Conservation (phyloP, 805 yeast genomes). For the Dipodascopsis tothii region DNA sequence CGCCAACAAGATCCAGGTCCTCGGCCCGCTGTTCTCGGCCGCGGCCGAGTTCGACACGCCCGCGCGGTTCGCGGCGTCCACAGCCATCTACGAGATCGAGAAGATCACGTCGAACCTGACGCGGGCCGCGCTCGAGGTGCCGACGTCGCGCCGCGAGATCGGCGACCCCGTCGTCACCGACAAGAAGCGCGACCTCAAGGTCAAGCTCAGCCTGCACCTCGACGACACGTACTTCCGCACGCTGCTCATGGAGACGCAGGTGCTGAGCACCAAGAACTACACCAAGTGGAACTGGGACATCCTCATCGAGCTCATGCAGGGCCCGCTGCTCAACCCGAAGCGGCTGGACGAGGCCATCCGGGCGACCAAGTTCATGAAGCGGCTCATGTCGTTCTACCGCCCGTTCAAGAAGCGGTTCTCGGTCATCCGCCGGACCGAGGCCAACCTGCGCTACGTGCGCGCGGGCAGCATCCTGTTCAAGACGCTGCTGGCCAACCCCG, state of each 20-base stretch:
- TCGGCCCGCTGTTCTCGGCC: constrained; percentile 26
- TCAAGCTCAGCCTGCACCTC: constrained; percentile 35
- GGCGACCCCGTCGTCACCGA: constrained; percentile 2
- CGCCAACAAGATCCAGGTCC: constrained; percentile 24
- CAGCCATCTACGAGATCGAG: constrained; percentile 45
- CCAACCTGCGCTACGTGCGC: constrained; percentile 50
- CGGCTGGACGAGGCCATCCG: constrained; percentile 69
- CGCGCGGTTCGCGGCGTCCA: constrained; percentile 30
- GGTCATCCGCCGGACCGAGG: constrained; percentile 42
- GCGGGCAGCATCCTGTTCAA: constrained; percentile 72
- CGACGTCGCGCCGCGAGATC: neutral
- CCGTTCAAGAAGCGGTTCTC: constrained; percentile 85
- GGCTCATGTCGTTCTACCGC: constrained; percentile 77
- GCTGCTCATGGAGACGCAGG: constrained; percentile 59
- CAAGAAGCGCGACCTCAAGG: constrained; percentile 16
- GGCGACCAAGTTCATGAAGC: constrained; percentile 77
- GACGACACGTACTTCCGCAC: constrained; percentile 65
- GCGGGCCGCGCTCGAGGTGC: constrained; percentile 11
- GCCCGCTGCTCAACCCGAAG: constrained; percentile 68
- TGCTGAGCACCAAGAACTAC: constrained; percentile 69
- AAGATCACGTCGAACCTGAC: constrained; percentile 29
- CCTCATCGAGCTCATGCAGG: constrained; percentile 63
- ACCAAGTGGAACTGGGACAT: constrained; percentile 83
- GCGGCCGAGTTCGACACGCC: constrained; percentile 21
- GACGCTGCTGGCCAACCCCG: constrained; percentile 51